A percentile compares a stretch with the other conserved stretches of the same genome.
phyloP scores from a whole-genome alignment of 768 basidiomycete genomes.

The Boletus rubropictus region DNA sequence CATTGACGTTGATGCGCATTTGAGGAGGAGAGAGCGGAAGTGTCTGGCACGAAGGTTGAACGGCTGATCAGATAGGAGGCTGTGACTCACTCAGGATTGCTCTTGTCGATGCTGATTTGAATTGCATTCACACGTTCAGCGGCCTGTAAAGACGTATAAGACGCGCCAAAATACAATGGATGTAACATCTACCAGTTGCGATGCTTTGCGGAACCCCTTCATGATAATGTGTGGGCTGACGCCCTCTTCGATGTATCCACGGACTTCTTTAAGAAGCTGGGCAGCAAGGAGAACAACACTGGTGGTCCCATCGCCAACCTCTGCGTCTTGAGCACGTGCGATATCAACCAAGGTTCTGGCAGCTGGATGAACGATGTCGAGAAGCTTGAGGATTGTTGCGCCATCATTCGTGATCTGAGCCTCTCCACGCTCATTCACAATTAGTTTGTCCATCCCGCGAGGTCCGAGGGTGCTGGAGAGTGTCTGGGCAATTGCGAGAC shows the following conservation, averaged over 20 bases:
- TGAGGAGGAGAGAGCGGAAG: conserved; percentile 90
- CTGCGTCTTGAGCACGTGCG: conserved; percentile 95
- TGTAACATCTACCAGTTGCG: conserved; percentile 62
- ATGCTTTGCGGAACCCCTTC: conserved; percentile 89
- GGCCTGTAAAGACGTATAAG: conserved; percentile 45
- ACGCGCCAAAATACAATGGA: conserved; percentile 5
- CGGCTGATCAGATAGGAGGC: background rate
- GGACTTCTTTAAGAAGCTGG: conserved; percentile 89
- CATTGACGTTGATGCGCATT: conserved; percentile 99
- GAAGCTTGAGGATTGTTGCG: conserved; percentile 93
- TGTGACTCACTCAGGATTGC: conserved; percentile 73
- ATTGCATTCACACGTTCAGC: conserved; percentile 82
- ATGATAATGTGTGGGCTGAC: conserved; percentile 97
- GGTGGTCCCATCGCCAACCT: conserved; percentile 98
- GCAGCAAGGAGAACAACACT: conserved; percentile 93
- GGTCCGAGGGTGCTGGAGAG: conserved; percentile 95
- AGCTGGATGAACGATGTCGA: conserved; percentile 97
- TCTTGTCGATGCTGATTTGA: conserved; percentile 85
- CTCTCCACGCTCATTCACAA: conserved; percentile 88
- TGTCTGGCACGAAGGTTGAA: conserved; percentile 43
- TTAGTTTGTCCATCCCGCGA: conserved; percentile 97
- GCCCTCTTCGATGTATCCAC: conserved; percentile 90
- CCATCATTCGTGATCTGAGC: conserved; percentile 99
- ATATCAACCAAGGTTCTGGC: conserved; percentile 98
- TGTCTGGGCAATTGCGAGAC: conserved; percentile 88